Conservation (phyloP, 148 eudicot genomes). For the Bassia scoparia region DNA sequence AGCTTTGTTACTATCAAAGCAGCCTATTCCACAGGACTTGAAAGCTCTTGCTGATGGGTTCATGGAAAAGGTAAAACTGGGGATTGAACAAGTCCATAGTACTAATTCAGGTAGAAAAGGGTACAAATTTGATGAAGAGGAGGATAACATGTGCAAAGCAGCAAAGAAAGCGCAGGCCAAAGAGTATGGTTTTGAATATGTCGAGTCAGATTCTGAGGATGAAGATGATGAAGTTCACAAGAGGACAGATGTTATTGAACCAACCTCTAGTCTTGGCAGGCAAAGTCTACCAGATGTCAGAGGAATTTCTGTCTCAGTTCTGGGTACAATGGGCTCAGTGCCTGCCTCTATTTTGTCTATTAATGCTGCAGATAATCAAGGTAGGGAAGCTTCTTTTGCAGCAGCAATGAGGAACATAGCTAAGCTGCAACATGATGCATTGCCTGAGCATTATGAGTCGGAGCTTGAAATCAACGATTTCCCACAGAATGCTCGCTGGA, state of each 20-base stretch:
- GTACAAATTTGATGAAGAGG: constrained; percentile 77
- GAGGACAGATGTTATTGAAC: constrained; percentile 31
- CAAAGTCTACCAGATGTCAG: constrained; percentile 34
- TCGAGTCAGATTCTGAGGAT: constrained; percentile 84
- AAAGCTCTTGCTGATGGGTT: constrained; percentile 72
- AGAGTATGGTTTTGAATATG: constrained; percentile 80
- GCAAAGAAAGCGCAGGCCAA: constrained; percentile 87
- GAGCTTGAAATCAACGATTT: constrained; percentile 83
- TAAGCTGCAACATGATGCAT: constrained; percentile 69
- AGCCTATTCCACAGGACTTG: constrained; percentile 63
- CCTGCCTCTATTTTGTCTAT: constrained; percentile 21
- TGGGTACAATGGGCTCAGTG: constrained; percentile 24
- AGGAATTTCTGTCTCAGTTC: constrained; percentile 30
- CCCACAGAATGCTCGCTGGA: constrained; percentile 90
- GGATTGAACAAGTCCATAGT: constrained; percentile 69
- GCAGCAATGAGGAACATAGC: constrained; percentile 65
- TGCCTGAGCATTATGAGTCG: constrained; percentile 81
- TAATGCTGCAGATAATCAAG: constrained; percentile 42
- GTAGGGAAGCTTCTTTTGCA: constrained; percentile 51
- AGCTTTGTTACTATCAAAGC: constrained; percentile 70
- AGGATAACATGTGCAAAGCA: constrained; percentile 78
- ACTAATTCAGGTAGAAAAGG: constrained; percentile 86
- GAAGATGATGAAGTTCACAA: constrained; percentile 70
- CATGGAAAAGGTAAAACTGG: constrained; percentile 69
- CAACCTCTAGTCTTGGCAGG: constrained; percentile 21